phyloP scores from a whole-genome alignment of 192 early-diverging fungal genomes.

The Entomortierella beljakovae region DNA sequence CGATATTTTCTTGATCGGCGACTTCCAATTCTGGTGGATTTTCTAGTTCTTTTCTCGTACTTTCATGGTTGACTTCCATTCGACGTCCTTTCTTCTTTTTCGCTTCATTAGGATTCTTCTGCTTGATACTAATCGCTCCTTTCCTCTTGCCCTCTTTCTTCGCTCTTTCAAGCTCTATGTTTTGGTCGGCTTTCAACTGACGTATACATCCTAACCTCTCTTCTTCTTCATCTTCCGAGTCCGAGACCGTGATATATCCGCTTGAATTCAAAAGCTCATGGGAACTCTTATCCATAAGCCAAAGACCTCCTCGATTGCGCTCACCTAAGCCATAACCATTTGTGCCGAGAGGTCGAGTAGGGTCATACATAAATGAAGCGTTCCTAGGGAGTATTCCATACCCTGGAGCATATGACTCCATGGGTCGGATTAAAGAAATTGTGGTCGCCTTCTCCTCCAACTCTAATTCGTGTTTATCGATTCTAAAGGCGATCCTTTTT shows the following conservation, averaged over 20 bases:
- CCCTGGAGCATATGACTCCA: slow-evolving; percentile 34
- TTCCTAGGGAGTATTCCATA: slow-evolving; percentile 38
- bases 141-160: too few relatives aligned
- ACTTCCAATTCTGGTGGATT: too few relatives aligned
- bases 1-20: too few relatives aligned
- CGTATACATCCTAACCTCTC: slow-evolving; percentile 28
- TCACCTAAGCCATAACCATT: slow-evolving; percentile 36
- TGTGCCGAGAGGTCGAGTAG: slow-evolving; percentile 2
- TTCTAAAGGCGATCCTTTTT: neutral
- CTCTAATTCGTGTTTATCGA: neutral
- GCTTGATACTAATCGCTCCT: too few relatives aligned
- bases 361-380: slow-evolving; percentile 25
- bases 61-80: too few relatives aligned
- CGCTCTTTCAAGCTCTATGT: slow-evolving; percentile 1
- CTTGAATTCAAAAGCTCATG: neutral
- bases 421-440: neutral
- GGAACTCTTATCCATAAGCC: slow-evolving; percentile 10
- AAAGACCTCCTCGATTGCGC: slow-evolving; percentile 33
- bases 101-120: too few relatives aligned
- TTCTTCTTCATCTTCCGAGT: slow-evolving; percentile 41
- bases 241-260: slow-evolving; percentile 47
- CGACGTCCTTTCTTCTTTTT: too few relatives aligned
- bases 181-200: slow-evolving; percentile 30
- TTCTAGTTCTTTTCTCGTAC: too few relatives aligned
- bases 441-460: neutral